Conservation (phyloP, 768 basidiomycete genomes). For the Neoboletus magnificus region DNA sequence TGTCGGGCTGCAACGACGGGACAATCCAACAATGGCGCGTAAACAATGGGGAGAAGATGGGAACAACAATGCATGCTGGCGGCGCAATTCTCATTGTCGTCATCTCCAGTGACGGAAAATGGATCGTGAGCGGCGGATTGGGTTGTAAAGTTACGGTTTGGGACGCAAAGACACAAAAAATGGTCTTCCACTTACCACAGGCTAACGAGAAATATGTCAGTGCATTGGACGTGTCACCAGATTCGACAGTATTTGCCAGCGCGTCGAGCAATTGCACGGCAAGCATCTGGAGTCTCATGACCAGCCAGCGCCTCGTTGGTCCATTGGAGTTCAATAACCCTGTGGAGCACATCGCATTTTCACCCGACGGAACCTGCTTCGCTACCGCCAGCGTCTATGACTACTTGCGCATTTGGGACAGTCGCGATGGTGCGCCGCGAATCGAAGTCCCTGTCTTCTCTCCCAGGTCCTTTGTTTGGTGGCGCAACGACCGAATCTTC, state of each 20-base stretch:
- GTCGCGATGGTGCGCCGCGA: neutral
- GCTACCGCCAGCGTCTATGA: conserved; percentile 7
- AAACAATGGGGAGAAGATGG: conserved; percentile 3
- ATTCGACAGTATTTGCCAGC: conserved; percentile 13
- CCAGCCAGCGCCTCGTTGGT: conserved; percentile 7
- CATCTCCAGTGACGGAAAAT: conserved; percentile 13
- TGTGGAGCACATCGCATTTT: conserved; percentile 12
- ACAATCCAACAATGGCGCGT: conserved; percentile 12
- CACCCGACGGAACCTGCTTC: conserved; percentile 10
- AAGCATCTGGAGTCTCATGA: conserved; percentile 12
- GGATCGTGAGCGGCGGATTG: conserved; percentile 13
- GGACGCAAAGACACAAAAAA: conserved; percentile 7
- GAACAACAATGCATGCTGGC: conserved; percentile 5
- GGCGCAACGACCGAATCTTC: no score
- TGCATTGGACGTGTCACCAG: conserved; percentile 13
- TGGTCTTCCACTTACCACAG: neutral
- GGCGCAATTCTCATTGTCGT: conserved; percentile 7
- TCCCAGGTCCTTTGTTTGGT: no score
- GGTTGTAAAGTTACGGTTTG: conserved; percentile 8
- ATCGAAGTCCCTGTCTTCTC: no score
- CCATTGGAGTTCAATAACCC: conserved; percentile 8
- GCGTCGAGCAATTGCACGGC: conserved; percentile 4
- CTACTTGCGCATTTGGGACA: conserved; percentile 13
- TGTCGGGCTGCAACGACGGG: conserved; percentile 12
- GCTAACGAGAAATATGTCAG: conserved; percentile 1